phyloP scores from a whole-genome alignment of 1,139 yeast genomes.

The Taphrina wiesneri region DNA sequence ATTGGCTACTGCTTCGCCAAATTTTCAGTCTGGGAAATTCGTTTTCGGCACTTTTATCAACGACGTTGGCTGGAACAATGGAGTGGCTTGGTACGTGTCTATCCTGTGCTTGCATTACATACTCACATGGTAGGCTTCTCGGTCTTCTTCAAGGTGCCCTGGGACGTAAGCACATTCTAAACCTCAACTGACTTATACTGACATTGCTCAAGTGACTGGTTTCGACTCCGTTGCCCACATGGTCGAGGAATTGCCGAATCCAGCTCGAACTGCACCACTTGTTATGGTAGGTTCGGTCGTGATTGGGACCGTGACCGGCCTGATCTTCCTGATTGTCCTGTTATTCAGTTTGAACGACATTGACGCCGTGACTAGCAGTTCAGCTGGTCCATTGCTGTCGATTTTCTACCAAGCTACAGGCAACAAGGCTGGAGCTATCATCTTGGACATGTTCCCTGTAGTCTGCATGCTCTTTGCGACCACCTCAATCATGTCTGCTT shows the following conservation, averaged over 20 bases:
- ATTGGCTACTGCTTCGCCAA: constrained; percentile 40
- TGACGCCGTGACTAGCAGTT: constrained; percentile 48
- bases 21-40: constrained; percentile 28
- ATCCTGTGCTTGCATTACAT: background rate
- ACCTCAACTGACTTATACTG: background rate
- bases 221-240: constrained; percentile 73
- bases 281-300: constrained; percentile 69
- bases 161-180: background rate
- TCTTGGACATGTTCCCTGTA: constrained; percentile 63
- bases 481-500: constrained; percentile 72
- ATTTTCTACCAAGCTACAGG: constrained; percentile 71
- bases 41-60: constrained; percentile 40
- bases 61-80: constrained; percentile 41
- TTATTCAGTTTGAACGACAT: constrained; percentile 70
- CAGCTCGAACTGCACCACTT: constrained; percentile 62
- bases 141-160: constrained; percentile 21
- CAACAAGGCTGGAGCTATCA: constrained; percentile 58
- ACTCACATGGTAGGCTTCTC: constrained; percentile 1
- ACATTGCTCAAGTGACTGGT: constrained; percentile 43
- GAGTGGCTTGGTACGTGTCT: constrained; percentile 12
- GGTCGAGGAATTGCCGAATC: constrained; percentile 77
- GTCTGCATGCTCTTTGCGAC: constrained; percentile 78
- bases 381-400: constrained; percentile 47
- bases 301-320: constrained; percentile 67
- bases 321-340: constrained; percentile 70